phyloP scores from a whole-genome alignment of 1,284 basidiomycete species.

The Sphaerobolus stellatus region DNA sequence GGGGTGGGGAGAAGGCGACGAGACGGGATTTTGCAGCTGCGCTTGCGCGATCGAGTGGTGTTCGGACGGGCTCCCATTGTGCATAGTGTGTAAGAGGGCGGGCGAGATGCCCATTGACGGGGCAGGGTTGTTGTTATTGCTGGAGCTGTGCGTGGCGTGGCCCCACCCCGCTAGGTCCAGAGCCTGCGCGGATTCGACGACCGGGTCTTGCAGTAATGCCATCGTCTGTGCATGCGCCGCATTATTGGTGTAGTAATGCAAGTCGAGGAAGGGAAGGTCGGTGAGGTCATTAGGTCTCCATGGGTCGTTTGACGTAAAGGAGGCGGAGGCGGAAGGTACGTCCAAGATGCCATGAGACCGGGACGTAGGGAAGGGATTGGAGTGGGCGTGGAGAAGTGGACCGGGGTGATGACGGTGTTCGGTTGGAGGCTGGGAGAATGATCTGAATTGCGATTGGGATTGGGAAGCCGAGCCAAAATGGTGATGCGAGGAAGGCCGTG shows the following conservation, averaged over 20 bases:
- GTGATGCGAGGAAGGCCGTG: conserved; percentile 22
- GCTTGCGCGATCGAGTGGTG: background rate
- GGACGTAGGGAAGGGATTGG: conserved; percentile 20
- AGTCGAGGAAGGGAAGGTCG: conserved; percentile 67
- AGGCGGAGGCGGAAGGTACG: conserved; percentile 11
- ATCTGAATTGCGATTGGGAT: conserved; percentile 42
- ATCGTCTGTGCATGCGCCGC: conserved; percentile 25
- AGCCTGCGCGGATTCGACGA: conserved; percentile 20
- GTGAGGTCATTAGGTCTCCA: conserved; percentile 37
- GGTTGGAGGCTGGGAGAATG: conserved; percentile 56
- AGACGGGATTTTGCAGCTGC: background rate
- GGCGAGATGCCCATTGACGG: conserved; percentile 13
- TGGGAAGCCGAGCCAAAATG: conserved; percentile 14
- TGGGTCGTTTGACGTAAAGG: no score
- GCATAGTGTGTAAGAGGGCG: conserved; percentile 11
- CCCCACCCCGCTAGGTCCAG: conserved; percentile 56
- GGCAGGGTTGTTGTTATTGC: background rate
- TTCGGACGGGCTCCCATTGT: background rate
- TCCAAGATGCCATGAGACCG: conserved; percentile 17
- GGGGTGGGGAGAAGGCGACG: background rate
- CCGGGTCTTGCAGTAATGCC: conserved; percentile 14
- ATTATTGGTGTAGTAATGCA: conserved; percentile 60
- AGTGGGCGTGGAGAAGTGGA: conserved; percentile 33
- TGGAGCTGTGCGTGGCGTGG: background rate
- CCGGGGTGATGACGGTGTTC: conserved; percentile 44